These are phyloP conservation scores for Gentiana straminea DNA, from an alignment of 257 asterid genomes.

Conservation along the genomic window DNA sequence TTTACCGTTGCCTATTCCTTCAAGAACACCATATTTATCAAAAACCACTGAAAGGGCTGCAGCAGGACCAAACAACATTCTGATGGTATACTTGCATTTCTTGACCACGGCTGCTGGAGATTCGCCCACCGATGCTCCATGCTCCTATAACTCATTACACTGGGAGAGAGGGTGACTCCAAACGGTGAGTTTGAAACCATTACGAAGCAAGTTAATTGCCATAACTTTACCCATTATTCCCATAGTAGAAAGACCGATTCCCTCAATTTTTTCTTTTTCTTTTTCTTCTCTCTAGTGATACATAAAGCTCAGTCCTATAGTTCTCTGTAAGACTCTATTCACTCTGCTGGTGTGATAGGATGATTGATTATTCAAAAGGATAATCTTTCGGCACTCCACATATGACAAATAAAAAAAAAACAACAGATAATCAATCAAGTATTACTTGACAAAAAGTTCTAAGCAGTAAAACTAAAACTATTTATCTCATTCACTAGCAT, in stretches of 20 bases:
- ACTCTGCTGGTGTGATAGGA: too few species aligned
- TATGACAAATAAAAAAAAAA: too few species aligned
- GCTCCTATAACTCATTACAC: slow-evolving; percentile 89
- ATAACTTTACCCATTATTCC: slow-evolving; percentile 97
- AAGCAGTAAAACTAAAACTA: too few species aligned
- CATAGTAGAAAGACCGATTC: slow-evolving; percentile 79
- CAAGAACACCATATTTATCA: slow-evolving; percentile 77
- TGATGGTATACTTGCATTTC: slow-evolving; percentile 94
- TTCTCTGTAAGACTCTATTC: too few species aligned
- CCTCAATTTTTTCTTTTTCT: slow-evolving; percentile 43
- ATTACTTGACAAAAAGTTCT: too few species aligned
- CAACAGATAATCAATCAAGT: too few species aligned
- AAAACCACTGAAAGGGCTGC: slow-evolving; percentile 95
- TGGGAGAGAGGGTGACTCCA: slow-evolving; percentile 92
- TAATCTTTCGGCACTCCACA: too few species aligned
- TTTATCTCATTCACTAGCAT: too few species aligned
- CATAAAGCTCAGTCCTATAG: background rate
- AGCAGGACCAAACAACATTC: slow-evolving; percentile 87
- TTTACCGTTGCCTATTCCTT: slow-evolving; percentile 70
- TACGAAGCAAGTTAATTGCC: slow-evolving; percentile 85
- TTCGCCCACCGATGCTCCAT: slow-evolving; percentile 77
- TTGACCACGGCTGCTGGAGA: slow-evolving; percentile 80
- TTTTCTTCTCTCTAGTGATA: background rate
- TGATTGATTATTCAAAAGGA: too few species aligned
- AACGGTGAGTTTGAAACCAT: slow-evolving; percentile 91